phyloP scores from a whole-genome alignment of 176 grass and related monocot genomes.

The Dactylis glomerata region DNA sequence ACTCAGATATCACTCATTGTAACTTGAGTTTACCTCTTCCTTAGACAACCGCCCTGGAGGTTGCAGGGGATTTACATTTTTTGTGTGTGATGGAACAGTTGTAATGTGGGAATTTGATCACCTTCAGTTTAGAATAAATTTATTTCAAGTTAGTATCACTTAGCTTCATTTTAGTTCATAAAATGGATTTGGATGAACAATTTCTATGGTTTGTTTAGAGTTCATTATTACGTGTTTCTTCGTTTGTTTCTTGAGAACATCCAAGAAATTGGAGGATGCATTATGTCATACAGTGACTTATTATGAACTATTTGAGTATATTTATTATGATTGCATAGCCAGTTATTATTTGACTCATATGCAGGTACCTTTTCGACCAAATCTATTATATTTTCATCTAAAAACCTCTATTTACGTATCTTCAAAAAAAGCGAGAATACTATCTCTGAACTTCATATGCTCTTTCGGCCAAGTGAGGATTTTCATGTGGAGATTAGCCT shows the following conservation, averaged over 20 bases:
- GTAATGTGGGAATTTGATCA: constrained; percentile 22
- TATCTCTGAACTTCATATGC: background rate
- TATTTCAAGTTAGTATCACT: background rate
- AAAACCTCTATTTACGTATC: too few relatives aligned
- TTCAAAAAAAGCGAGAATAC: background rate
- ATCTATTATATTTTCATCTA: too few relatives aligned
- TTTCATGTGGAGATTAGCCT: too few relatives aligned
- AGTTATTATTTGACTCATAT: background rate
- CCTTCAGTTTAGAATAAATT: constrained; percentile 40
- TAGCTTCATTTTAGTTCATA: background rate
- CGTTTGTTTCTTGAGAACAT: background rate
- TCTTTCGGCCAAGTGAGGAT: too few relatives aligned
- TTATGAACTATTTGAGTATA: background rate
- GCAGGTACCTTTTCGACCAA: too few relatives aligned
- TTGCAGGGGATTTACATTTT: constrained; percentile 8
- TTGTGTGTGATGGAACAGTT: constrained; percentile 13
- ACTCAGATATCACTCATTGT: constrained; percentile 24
- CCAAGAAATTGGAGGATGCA: background rate
- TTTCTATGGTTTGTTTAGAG: background rate
- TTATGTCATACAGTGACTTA: background rate
- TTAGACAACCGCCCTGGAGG: background rate
- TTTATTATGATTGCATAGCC: background rate
- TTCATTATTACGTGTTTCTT: background rate
- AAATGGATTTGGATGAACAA: background rate
- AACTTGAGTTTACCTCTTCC: constrained; percentile 16